Conservation (phyloP, 2,329 filamentous ascomycete genomes). For the Ophiostoma ulmi region DNA sequence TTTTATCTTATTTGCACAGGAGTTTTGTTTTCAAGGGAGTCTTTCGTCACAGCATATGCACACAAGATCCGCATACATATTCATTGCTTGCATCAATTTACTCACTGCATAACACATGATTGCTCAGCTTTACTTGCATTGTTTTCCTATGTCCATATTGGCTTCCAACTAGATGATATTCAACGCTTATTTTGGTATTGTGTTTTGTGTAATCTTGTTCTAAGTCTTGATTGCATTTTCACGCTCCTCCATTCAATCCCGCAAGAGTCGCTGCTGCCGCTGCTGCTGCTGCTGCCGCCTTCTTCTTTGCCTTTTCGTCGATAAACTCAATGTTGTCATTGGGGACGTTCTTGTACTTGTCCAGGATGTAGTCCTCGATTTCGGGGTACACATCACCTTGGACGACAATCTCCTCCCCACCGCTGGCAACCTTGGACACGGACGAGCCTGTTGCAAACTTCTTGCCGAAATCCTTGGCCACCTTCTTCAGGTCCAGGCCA, state of each 20-base stretch:
- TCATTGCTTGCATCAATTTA: neutral
- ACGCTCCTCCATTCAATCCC: neutral
- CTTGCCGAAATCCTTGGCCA: slow-evolving; percentile 95
- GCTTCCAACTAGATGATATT: neutral
- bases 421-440: slow-evolving; percentile 81
- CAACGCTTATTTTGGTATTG: slow-evolving; percentile 12
- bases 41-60: neutral
- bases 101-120: neutral
- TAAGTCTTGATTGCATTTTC: neutral
- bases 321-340: slow-evolving; percentile 93
- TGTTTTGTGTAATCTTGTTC: neutral
- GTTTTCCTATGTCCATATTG: neutral
- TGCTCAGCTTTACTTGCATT: neutral
- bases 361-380: slow-evolving; percentile 81
- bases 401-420: slow-evolving; percentile 93
- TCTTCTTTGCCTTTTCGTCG: slow-evolving; percentile 96
- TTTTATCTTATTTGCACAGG: neutral
- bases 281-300: slow-evolving; percentile 31
- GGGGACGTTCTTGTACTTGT: slow-evolving; percentile 84
- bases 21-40: neutral
- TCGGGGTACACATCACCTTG: slow-evolving; percentile 96
- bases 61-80: neutral
- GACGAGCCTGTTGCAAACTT: slow-evolving; percentile 94
- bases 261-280: slow-evolving; percentile 14
- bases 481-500: slow-evolving; percentile 88